Percentiles rank a stretch among this genome's conserved stretches.
Conservation (phyloP, 148 eudicot species). For the Cornus florida region DNA sequence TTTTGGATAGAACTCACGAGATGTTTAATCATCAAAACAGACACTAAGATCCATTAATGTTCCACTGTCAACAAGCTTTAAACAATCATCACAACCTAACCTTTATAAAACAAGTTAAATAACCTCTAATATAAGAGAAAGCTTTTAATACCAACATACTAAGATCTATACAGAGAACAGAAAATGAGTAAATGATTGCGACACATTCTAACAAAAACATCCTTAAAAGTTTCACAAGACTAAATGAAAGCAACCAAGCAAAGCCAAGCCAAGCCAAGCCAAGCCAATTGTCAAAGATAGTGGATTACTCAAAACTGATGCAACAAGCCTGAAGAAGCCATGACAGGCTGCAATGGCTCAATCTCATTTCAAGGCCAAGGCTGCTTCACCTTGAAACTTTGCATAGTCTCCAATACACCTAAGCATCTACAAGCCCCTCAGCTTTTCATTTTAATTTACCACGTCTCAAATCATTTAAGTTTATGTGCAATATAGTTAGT, state of each 20-base stretch:
- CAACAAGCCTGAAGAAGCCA: constrained; percentile 18
- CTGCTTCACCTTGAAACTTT: background rate
- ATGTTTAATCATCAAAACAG: background rate
- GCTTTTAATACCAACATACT: background rate
- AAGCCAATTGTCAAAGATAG: background rate
- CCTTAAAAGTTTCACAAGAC: no score
- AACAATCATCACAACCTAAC: background rate
- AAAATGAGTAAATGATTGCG: background rate
- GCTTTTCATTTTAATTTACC: background rate
- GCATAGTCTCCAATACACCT: background rate
- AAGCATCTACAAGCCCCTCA: background rate
- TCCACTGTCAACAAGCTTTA: background rate
- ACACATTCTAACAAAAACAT: no score
- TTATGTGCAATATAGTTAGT: background rate
- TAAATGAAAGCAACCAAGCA: background rate
- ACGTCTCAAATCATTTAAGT: background rate
- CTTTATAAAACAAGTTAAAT: background rate
- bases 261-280: background rate
- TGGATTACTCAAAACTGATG: constrained; percentile 12
- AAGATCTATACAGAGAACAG: background rate
- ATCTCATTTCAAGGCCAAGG: no score
- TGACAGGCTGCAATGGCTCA: background rate
- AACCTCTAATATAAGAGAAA: background rate
- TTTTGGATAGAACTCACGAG: background rate
- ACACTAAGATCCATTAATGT: background rate